phyloP scores from a whole-genome alignment of 1,284 basidiomycete genomes.

The Sporisorium iseilematis-ciliati region DNA sequence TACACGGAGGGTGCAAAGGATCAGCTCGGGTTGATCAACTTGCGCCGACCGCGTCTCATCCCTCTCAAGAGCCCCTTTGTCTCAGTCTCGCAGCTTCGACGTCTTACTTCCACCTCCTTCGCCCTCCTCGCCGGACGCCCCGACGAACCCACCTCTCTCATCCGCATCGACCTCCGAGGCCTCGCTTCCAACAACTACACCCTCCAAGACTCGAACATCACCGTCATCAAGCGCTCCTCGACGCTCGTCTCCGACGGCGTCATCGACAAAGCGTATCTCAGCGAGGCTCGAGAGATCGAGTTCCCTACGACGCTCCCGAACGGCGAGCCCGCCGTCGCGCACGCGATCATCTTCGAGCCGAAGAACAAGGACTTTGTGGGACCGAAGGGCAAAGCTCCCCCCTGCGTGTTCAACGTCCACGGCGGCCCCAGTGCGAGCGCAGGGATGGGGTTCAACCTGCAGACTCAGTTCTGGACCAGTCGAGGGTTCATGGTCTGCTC shows the following conservation, averaged over 20 bases:
- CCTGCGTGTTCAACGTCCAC: slow-evolving; percentile 76
- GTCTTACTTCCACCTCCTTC: slow-evolving; percentile 34
- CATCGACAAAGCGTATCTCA: slow-evolving; percentile 42
- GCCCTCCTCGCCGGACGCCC: slow-evolving; percentile 36
- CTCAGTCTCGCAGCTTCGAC: slow-evolving; percentile 35
- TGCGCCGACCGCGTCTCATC: slow-evolving; percentile 39
- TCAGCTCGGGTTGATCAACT: slow-evolving; percentile 44
- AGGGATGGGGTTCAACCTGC: slow-evolving; percentile 72
- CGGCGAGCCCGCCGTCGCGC: slow-evolving; percentile 46
- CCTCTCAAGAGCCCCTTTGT: slow-evolving; percentile 43
- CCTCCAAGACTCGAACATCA: slow-evolving; percentile 21
- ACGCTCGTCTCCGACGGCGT: slow-evolving; percentile 39
- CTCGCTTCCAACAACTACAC: slow-evolving; percentile 24
- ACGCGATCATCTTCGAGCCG: slow-evolving; percentile 77
- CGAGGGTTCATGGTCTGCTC: slow-evolving; percentile 73
- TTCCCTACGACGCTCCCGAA: slow-evolving; percentile 59
- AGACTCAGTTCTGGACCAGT: slow-evolving; percentile 73
- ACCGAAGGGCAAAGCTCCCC: slow-evolving; percentile 75
- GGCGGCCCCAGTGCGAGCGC: slow-evolving; percentile 77
- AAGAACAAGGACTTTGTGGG: slow-evolving; percentile 75
- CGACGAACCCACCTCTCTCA: slow-evolving; percentile 40
- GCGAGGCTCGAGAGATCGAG: slow-evolving; percentile 43
- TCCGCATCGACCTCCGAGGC: slow-evolving; percentile 39
- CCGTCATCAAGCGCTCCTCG: slow-evolving; percentile 47
- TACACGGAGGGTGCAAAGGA: slow-evolving; percentile 34